Evolutionary conservation across 805 yeast genomes (phyloP).

Genomic region (Wickerhamiella siamensis): DNA sequence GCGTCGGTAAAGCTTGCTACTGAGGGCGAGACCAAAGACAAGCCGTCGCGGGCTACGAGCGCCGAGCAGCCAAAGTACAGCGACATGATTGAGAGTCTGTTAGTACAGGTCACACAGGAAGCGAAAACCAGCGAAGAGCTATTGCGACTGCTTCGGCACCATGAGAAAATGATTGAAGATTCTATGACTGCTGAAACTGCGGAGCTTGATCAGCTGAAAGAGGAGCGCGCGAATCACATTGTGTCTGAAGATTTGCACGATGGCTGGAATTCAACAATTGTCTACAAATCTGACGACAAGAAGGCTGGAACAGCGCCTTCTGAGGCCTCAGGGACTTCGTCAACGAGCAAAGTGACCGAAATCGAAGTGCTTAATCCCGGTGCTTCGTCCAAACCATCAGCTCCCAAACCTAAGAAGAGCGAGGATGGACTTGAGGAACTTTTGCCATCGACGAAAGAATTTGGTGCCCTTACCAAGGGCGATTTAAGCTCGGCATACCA

Average conservation of each 20-base stretch:
- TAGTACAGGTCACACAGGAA: slow-evolving; percentile 61
- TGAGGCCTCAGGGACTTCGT: slow-evolving; percentile 21
- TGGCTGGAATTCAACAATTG: slow-evolving; percentile 76
- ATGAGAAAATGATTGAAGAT: slow-evolving; percentile 31
- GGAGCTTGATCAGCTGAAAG: slow-evolving; percentile 50
- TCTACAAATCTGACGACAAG: slow-evolving; percentile 37
- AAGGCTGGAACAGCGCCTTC: slow-evolving; percentile 5
- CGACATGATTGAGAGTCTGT: slow-evolving; percentile 85
- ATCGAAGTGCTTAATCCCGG: slow-evolving; percentile 26
- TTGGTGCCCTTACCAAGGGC: slow-evolving; percentile 40
- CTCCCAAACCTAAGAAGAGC: slow-evolving; percentile 10
- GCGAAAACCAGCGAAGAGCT: slow-evolving; percentile 26
- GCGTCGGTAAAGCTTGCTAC: slow-evolving; percentile 17
- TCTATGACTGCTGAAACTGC: slow-evolving; percentile 56
- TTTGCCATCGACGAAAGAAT: slow-evolving; percentile 49
- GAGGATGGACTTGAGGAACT: slow-evolving; percentile 25
- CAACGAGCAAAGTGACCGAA: slow-evolving; percentile 18
- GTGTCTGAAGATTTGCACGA: slow-evolving; percentile 84
- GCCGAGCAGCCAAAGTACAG: slow-evolving; percentile 42
- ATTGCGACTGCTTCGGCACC: slow-evolving; percentile 35
- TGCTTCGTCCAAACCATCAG: slow-evolving; percentile 6
- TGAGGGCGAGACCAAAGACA: slow-evolving; percentile 19
- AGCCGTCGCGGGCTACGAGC: slow-evolving; percentile 19
- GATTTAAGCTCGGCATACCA: slow-evolving; percentile 38
- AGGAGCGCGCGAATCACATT: slow-evolving; percentile 61